Conservation (phyloP, 2,329 filamentous ascomycete genomes). For the Phoma herbarum region DNA sequence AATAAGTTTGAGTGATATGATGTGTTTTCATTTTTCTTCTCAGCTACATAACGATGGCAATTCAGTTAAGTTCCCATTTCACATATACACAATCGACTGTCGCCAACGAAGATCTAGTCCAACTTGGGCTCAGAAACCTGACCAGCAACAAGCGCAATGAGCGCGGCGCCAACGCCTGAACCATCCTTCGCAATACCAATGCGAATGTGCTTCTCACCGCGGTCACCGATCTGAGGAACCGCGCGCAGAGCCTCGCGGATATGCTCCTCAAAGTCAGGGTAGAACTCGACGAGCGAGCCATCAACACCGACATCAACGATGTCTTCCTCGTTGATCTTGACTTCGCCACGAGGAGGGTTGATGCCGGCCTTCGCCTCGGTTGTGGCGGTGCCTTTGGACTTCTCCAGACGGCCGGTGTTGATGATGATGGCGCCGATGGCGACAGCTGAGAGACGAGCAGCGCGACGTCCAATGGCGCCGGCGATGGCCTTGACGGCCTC, state of each 20-base stretch:
- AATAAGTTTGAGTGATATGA: neutral
- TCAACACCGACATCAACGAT: conserved; percentile 93
- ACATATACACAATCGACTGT: conserved; percentile 10
- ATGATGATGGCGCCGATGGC: conserved; percentile 86
- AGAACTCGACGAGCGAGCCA: conserved; percentile 93
- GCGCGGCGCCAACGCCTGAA: conserved; percentile 90
- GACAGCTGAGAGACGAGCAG: conserved; percentile 86
- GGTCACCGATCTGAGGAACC: conserved; percentile 78
- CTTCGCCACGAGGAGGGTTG: conserved; percentile 41
- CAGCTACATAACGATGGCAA: conserved; percentile 9
- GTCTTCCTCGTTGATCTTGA: conserved; percentile 63
- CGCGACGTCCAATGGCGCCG: conserved; percentile 84
- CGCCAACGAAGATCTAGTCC: conserved; percentile 1
- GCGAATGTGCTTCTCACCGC: conserved; percentile 83
- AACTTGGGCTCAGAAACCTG: conserved; percentile 47
- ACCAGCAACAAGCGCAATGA: conserved; percentile 91
- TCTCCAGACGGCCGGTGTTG: conserved; percentile 74
- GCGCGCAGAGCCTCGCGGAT: conserved; percentile 82
- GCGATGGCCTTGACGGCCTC: conserved; percentile 86
- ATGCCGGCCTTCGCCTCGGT: conserved; percentile 49
- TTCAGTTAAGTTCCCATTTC: conserved; percentile 12
- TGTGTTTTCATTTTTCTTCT: neutral
- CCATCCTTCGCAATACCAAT: conserved; percentile 98
- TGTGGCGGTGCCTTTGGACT: conserved; percentile 45
- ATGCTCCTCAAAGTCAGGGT: conserved; percentile 89